phyloP scores from a whole-genome alignment of 768 basidiomycete species.

The Phylloporus arenicola region DNA sequence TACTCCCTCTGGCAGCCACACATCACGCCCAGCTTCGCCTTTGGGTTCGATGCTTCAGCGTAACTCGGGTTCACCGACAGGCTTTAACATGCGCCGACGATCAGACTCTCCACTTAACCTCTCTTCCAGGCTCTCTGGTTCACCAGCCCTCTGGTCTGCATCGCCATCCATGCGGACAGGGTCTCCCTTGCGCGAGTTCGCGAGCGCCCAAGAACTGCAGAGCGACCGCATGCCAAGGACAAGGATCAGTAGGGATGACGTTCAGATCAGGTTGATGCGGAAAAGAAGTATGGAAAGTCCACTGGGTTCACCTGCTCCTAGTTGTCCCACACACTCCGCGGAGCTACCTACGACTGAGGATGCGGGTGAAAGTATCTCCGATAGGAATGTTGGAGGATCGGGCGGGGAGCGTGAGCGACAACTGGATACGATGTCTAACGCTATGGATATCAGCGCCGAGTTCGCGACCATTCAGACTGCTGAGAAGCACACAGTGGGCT shows the following conservation, averaged over 20 bases:
- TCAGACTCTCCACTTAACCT: constrained; percentile 22
- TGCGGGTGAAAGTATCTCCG: not conserved
- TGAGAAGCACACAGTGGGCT: constrained; percentile 36
- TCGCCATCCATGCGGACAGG: constrained; percentile 15
- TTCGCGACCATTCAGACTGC: constrained; percentile 46
- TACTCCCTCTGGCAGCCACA: not conserved
- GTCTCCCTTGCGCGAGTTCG: constrained; percentile 25
- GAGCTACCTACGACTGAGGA: not conserved
- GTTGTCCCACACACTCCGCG: constrained; percentile 6
- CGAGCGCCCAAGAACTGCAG: constrained; percentile 19
- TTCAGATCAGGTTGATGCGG: constrained; percentile 44
- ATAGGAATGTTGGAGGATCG: constrained; percentile 1
- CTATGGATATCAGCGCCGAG: constrained; percentile 39
- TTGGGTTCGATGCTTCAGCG: constrained; percentile 6
- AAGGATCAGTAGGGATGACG: constrained; percentile 50
- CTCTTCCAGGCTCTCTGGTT: constrained; percentile 13
- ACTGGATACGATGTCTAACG: constrained; percentile 35
- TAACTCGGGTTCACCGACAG: constrained; percentile 17
- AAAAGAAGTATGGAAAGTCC: constrained; percentile 44
- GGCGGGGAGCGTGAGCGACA: constrained; percentile 30
- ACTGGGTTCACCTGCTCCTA: constrained; percentile 17
- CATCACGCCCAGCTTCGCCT: constrained; percentile 11
- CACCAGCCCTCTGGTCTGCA: constrained; percentile 3
- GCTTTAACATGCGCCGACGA: constrained; percentile 12
- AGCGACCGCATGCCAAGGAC: constrained; percentile 27